phyloP scores from a whole-genome alignment of 208 protist species.

The Trypanosoma avium region DNA sequence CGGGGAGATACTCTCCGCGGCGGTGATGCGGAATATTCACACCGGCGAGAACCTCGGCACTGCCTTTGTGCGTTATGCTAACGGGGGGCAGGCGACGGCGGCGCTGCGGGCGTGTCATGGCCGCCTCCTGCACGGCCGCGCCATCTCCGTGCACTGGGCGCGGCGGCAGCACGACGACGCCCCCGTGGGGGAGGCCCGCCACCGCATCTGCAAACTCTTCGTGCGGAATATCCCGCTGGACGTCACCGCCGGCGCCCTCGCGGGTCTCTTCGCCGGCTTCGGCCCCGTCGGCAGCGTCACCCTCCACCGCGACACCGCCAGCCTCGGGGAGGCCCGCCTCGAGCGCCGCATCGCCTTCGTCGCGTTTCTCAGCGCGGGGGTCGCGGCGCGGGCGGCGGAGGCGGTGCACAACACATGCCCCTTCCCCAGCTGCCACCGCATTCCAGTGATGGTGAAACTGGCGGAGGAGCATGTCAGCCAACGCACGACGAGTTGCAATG shows the following conservation, averaged over 20 bases:
- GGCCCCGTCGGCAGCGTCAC: constrained; percentile 59
- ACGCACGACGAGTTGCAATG: too few relatives aligned
- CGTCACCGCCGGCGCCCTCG: constrained; percentile 40
- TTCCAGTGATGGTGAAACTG: too few relatives aligned
- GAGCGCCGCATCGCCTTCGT: constrained; percentile 85
- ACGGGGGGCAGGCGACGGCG: constrained; percentile 50
- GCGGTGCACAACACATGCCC: too few relatives aligned
- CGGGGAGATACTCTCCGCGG: constrained; percentile 55
- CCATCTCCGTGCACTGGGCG: constrained; percentile 80
- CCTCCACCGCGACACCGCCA: constrained; percentile 68
- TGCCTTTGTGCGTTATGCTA: constrained; percentile 79
- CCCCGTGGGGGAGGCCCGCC: constrained; percentile 61
- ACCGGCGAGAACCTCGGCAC: constrained; percentile 79
- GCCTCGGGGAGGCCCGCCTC: background rate
- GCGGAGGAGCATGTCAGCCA: too few relatives aligned
- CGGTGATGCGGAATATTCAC: constrained; percentile 87
- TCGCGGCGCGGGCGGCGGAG: constrained; percentile 56
- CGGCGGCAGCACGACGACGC: constrained; percentile 78
- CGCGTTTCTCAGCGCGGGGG: constrained; percentile 53
- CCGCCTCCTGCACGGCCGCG: constrained; percentile 34
- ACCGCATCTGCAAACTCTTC: constrained; percentile 76
- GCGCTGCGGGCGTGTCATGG: constrained; percentile 62
- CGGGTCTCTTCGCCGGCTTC: constrained; percentile 44
- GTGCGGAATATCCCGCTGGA: constrained; percentile 82
- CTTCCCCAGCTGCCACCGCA: too few relatives aligned